Evolutionary conservation across 345 rosid species (phyloP), one percentile per base, ranked within the genome.

Genomic region (Kandelia obovata): DNA sequence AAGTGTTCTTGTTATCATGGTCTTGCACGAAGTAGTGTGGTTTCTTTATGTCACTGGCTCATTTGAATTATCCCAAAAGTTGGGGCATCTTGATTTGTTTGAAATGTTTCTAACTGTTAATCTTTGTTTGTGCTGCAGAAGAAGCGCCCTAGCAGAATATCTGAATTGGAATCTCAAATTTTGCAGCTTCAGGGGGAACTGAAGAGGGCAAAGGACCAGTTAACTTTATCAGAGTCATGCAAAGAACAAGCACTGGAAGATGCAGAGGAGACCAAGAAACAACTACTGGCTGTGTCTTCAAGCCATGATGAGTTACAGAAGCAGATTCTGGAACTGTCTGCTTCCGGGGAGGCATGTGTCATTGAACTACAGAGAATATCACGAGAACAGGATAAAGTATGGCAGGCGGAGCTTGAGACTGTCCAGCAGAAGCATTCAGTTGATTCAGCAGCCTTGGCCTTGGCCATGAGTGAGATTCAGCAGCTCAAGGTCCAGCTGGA

Each of bases 371-470:
- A 87, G 19, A 82, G 84, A 60, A 79, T 90, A 51, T 92, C 96
- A 27, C 89, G 84, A 13, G 98, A 92, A 62, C 82, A 92, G 61
- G 98, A 95, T 79, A 80, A 79, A 75, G 87, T 85, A 1, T 90
- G 96, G 97, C 85, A 92, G 66, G 89, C 93, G 23, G 96, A 92
- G 70, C 88, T 95, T 7, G 96, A 92, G 81, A 92, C 97, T 34
- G 74, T 90, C 77, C 96, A 84, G 75, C 87, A 88, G 76, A 93
- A 88, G 56, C 88, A 92, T 49, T 72, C 80, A 2, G 82, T 86
- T 84, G 94, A 95, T 77, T 83, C 96, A 0, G 82, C 91, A 58
- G 92, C 92, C 65, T 72, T 95, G 65, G 83, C 84, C 64, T 88
- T 97, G 31, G 83, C 96, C 53, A 76, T 90, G 86, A 90, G 79